These are phyloP conservation scores for Penicillium expansum DNA, from an alignment of 2,329 filamentous ascomycete species.

Conservation along the genomic window DNA sequence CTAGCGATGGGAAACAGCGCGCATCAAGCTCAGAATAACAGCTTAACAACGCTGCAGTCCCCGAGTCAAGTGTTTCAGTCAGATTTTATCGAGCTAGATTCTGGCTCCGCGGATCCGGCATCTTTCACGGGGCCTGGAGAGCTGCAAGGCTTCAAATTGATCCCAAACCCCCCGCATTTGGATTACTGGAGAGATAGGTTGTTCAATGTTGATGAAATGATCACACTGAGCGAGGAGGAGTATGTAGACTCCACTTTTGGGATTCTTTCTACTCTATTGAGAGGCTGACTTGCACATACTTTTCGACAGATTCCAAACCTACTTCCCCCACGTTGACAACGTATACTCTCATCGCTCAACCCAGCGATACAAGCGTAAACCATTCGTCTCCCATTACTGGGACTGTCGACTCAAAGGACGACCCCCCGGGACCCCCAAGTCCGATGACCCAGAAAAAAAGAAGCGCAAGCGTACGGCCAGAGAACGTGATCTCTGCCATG, in stretches of 20 bases:
- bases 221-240: constrained; percentile 72
- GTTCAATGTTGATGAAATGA: constrained; percentile 71
- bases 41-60: constrained; percentile 22
- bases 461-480: constrained; percentile 74
- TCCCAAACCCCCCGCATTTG: constrained; percentile 66
- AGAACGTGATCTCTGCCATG: constrained; percentile 75
- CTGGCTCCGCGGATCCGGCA: constrained; percentile 12
- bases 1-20: constrained; percentile 12
- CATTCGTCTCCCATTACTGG: constrained; percentile 82
- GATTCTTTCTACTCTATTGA: background rate
- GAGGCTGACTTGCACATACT: constrained; percentile 1
- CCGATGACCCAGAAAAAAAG: constrained; percentile 76
- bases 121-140: constrained; percentile 25
- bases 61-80: constrained; percentile 19
- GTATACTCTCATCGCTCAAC: constrained; percentile 81
- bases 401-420: constrained; percentile 79
- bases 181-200: constrained; percentile 67
- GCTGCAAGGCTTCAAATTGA: constrained; percentile 49
- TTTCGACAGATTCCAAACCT: constrained; percentile 64
- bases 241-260: constrained; percentile 40
- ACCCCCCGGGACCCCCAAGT: constrained; percentile 74
- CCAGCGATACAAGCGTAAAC: constrained; percentile 75
- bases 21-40: constrained; percentile 14
- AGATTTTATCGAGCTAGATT: constrained; percentile 14
- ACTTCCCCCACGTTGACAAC: constrained; percentile 81